A percentile compares a stretch with the other conserved stretches of the same genome.
phyloP scores from a whole-genome alignment of 306 rosid genomes.

The Fagus sylvatica region DNA sequence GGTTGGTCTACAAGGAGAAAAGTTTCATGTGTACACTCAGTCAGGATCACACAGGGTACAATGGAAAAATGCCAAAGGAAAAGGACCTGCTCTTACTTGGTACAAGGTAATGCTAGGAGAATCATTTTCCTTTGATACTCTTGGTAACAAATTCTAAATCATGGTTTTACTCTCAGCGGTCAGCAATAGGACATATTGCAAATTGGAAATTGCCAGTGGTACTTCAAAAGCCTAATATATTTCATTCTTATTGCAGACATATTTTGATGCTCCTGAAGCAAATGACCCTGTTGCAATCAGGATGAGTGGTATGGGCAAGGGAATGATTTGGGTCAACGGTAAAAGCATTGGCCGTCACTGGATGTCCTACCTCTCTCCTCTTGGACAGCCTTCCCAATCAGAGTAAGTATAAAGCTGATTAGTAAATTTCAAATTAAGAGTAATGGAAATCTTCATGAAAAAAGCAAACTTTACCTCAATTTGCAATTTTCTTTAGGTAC shows the following conservation, averaged over 20 bases:
- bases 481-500: conserved; percentile 46
- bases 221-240: too few species aligned
- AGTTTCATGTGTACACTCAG: conserved; percentile 31
- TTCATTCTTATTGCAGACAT: conserved; percentile 46
- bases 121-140: neutral
- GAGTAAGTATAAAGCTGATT: conserved; percentile 50
- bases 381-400: conserved; percentile 53
- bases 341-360: conserved; percentile 79
- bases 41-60: conserved; percentile 41
- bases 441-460: neutral
- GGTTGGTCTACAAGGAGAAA: conserved; percentile 70
- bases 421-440: neutral
- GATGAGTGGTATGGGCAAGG: conserved; percentile 81
- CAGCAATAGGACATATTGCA: too few species aligned
- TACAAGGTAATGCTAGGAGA: conserved; percentile 54
- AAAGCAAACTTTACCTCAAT: neutral
- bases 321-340: conserved; percentile 83
- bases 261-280: conserved; percentile 70
- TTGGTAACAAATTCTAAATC: neutral
- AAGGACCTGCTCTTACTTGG: conserved; percentile 57
- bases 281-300: conserved; percentile 65
- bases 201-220: too few species aligned
- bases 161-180: neutral
- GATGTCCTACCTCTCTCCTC: conserved; percentile 65
- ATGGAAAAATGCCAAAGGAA: conserved; percentile 38